Evolutionary conservation across 1,284 basidiomycete genomes (phyloP).

Genomic region (Bjerkandera adusta): DNA sequence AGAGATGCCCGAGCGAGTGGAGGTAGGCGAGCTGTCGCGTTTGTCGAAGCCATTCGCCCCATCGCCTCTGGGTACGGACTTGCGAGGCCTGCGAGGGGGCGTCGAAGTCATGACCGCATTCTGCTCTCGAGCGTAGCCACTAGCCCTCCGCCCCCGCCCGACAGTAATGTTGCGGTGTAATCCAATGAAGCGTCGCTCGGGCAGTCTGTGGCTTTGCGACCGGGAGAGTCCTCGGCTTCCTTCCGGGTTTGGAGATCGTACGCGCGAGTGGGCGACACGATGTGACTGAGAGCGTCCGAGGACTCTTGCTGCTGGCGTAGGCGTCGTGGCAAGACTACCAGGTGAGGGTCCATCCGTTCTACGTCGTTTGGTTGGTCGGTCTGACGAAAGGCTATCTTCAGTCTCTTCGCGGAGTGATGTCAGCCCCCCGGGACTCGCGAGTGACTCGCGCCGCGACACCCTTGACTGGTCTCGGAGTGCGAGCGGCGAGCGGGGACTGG

Average conservation of each 20-base stretch:
- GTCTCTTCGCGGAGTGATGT: slow-evolving; percentile 11
- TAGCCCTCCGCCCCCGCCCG: slow-evolving; percentile 18
- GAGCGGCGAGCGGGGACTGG: slow-evolving; percentile 13
- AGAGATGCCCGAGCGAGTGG: neutral
- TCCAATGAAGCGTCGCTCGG: slow-evolving; percentile 10
- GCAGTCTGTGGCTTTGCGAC: slow-evolving; percentile 24
- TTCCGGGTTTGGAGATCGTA: slow-evolving; percentile 3
- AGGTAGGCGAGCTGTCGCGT: neutral
- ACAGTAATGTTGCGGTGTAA: slow-evolving; percentile 22
- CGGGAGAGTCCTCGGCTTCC: slow-evolving; percentile 14
- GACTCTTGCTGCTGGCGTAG: neutral
- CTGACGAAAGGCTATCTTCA: neutral
- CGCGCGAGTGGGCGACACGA: slow-evolving; percentile 15
- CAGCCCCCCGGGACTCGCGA: slow-evolving; percentile 6
- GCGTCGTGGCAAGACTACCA: slow-evolving; percentile 1
- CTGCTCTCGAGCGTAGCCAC: neutral
- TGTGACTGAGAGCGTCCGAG: slow-evolving; percentile 16
- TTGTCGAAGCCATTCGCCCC: slow-evolving; percentile 6
- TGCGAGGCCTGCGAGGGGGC: slow-evolving; percentile 25
- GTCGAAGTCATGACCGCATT: slow-evolving; percentile 26
- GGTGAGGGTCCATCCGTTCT: slow-evolving; percentile 5
- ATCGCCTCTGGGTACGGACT: slow-evolving; percentile 3
- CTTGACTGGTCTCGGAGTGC: slow-evolving; percentile 1
- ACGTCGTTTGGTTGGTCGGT: slow-evolving; percentile 12
- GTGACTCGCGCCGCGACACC: neutral